These are phyloP conservation scores for Fimicolochytrium jonesii DNA, from an alignment of 192 early-diverging fungal species.

Conservation along the genomic window DNA sequence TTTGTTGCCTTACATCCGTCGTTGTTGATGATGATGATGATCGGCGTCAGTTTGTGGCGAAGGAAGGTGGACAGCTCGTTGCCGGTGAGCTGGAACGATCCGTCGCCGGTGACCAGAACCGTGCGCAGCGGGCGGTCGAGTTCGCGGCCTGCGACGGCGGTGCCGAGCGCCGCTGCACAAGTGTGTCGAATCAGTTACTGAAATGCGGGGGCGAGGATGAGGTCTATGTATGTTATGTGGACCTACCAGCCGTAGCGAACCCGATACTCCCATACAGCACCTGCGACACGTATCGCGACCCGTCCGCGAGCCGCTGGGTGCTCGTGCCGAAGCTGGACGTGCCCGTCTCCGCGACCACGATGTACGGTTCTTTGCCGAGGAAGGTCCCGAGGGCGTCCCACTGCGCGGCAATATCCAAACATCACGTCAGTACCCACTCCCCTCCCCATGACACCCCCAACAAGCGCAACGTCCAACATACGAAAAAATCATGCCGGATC, in stretches of 20 bases:
- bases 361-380: constrained; percentile 20
- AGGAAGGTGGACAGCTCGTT: constrained; percentile 49
- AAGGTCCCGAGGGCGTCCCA: constrained; percentile 37
- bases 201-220: too few relatives aligned
- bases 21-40: constrained; percentile 50
- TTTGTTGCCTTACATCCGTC: constrained; percentile 48
- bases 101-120: constrained; percentile 46
- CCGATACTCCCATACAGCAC: constrained; percentile 24
- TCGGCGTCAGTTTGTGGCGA: constrained; percentile 41
- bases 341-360: constrained; percentile 46
- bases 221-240: too few relatives aligned
- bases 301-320: constrained; percentile 31
- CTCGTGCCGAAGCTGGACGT: constrained; percentile 39
- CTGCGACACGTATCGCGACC: constrained; percentile 36
- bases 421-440: too few relatives aligned
- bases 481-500: constrained; percentile 39
- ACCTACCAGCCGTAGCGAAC: background rate
- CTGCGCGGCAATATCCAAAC: too few relatives aligned
- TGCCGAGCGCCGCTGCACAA: constrained; percentile 41
- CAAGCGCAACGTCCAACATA: too few relatives aligned
- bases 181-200: too few relatives aligned
- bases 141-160: constrained; percentile 34
- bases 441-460: too few relatives aligned
- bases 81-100: constrained; percentile 48
- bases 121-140: constrained; percentile 32